Conservation (phyloP, 768 basidiomycete species). For the Leucocoprinus birnbaumii region DNA sequence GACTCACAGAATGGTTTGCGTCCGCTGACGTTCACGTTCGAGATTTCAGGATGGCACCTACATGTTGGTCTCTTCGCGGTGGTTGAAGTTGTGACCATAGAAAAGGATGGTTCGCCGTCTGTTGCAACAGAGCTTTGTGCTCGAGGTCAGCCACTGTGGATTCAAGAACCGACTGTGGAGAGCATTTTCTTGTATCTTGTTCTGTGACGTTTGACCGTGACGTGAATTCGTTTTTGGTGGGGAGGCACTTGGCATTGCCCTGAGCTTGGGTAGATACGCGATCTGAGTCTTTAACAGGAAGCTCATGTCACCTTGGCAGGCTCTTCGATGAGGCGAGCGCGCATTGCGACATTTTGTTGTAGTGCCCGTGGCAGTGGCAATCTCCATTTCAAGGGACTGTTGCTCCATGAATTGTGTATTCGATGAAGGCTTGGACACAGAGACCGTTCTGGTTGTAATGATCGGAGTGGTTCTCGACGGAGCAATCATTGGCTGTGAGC, state of each 20-base stretch:
- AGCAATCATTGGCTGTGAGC: neutral
- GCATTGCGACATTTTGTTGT: constrained; percentile 1
- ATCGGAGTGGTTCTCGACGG: constrained; percentile 2
- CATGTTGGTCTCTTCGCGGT: constrained; percentile 12
- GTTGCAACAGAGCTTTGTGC: constrained; percentile 13
- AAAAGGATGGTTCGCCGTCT: constrained; percentile 4
- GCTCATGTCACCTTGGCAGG: neutral
- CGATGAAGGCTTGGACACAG: neutral
- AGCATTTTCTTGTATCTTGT: neutral
- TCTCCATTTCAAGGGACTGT: neutral
- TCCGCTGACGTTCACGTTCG: neutral
- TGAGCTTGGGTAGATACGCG: neutral
- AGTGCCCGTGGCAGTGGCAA: neutral
- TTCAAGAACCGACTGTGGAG: constrained; percentile 7
- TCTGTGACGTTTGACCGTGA: neutral
- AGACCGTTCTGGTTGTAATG: constrained; percentile 9
- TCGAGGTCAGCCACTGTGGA: constrained; percentile 10
- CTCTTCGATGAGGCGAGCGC: constrained; percentile 5
- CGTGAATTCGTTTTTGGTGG: neutral
- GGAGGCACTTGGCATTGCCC: neutral
- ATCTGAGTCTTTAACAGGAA: constrained; percentile 6
- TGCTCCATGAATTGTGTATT: constrained; percentile 2
- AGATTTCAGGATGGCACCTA: neutral
- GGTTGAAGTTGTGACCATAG: constrained; percentile 13
- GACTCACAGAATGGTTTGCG: neutral